Conservation (phyloP, 176 grass and related monocot genomes). For the Aegilops tauschii region DNA sequence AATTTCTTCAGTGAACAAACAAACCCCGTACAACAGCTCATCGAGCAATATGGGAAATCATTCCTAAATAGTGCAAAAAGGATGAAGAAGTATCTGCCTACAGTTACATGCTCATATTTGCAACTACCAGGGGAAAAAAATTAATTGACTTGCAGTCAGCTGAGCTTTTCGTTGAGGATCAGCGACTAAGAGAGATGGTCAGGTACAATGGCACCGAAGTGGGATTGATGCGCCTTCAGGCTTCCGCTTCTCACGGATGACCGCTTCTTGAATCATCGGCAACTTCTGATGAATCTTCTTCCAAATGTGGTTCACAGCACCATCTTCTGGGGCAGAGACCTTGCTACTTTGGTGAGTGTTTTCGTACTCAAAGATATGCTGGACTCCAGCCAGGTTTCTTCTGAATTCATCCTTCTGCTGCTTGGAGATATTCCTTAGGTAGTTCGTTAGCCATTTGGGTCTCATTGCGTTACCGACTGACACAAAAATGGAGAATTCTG, state of each 20-base stretch:
- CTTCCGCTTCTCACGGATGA: conserved; percentile 55
- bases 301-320: conserved; percentile 83
- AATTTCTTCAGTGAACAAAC: not conserved
- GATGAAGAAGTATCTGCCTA: not conserved
- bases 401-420: conserved; percentile 59
- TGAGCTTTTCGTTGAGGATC: not conserved
- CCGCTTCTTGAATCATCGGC: conserved; percentile 51
- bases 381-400: conserved; percentile 53
- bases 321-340: conserved; percentile 9
- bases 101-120: conserved; percentile 20
- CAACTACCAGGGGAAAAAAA: not conserved
- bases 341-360: conserved; percentile 31
- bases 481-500: conserved; percentile 65
- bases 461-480: conserved; percentile 51
- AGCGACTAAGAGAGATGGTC: not conserved
- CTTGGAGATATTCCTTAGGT: conserved; percentile 57
- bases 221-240: conserved; percentile 53
- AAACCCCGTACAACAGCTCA: not conserved
- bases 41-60: not conserved
- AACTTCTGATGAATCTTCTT: conserved; percentile 74
- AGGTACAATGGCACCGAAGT: conserved; percentile 83
- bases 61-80: not conserved
- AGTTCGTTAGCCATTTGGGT: conserved; percentile 50
- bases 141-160: not conserved
- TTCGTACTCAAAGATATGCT: conserved; percentile 67